Evolutionary conservation across 1,139 yeast species (phyloP).

Genomic region (Blastobotrys persicus): DNA sequence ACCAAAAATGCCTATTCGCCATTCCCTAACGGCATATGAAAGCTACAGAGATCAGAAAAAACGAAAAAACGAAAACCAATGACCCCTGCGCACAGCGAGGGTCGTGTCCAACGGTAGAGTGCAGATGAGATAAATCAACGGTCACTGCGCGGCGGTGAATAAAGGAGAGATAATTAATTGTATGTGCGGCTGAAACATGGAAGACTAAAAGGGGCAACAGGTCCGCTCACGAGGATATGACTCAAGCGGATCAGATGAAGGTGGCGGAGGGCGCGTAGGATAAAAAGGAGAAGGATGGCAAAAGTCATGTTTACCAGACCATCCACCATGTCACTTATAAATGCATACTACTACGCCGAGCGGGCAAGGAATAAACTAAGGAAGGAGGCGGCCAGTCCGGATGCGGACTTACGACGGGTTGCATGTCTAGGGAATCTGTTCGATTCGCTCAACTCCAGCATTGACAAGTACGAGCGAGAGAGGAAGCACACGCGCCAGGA

Average conservation of each 20-base stretch:
- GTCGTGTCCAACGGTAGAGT: too few relatives aligned
- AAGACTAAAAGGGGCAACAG: neutral
- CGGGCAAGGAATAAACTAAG: slow-evolving; percentile 9
- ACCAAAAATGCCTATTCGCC: too few relatives aligned
- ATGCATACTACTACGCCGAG: slow-evolving; percentile 9
- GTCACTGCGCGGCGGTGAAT: too few relatives aligned
- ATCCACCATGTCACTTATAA: neutral
- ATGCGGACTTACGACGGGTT: slow-evolving; percentile 7
- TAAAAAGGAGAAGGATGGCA: neutral
- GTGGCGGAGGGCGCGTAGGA: neutral
- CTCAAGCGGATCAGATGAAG: neutral
- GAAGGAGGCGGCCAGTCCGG: slow-evolving; percentile 9
- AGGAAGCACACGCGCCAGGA: slow-evolving; percentile 5
- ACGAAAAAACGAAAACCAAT: too few relatives aligned
- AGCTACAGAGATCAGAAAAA: too few relatives aligned
- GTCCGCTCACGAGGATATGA: neutral
- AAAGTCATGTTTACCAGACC: neutral
- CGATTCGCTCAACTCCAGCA: slow-evolving; percentile 5
- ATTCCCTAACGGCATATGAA: too few relatives aligned
- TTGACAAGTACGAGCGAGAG: slow-evolving; percentile 8
- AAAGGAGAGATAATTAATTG: too few relatives aligned
- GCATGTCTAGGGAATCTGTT: slow-evolving; percentile 11
- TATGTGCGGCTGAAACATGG: neutral
- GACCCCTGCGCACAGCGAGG: too few relatives aligned
- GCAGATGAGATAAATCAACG: too few relatives aligned